These are phyloP conservation scores for Leonotis leonurus DNA, from an alignment of 257 asterid genomes.

Conservation along the genomic window DNA sequence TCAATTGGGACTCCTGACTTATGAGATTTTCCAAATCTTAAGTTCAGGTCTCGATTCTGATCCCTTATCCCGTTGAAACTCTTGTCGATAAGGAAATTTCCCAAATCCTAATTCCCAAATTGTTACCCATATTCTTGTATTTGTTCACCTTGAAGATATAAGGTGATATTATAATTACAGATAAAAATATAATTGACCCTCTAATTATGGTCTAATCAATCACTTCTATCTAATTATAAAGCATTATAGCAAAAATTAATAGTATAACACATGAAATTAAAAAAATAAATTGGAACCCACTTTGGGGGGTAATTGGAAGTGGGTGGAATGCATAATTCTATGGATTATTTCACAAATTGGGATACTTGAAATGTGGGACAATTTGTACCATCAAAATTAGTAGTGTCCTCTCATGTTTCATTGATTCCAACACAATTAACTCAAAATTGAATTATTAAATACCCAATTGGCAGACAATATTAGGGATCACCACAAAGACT, in stretches of 20 bases:
- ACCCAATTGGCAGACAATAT: slow-evolving; percentile 49
- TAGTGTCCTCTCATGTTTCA: slow-evolving; percentile 38
- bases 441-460: slow-evolving; percentile 17
- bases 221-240: background rate
- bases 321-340: slow-evolving; percentile 2
- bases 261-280: no score
- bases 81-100: no score
- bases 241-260: background rate
- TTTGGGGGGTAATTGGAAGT: slow-evolving; percentile 12
- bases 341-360: slow-evolving; percentile 10
- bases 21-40: no score
- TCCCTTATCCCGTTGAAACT: no score
- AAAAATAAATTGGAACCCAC: slow-evolving; percentile 13
- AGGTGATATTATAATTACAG: no score
- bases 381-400: slow-evolving; percentile 24
- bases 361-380: background rate
- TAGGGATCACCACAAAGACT: slow-evolving; percentile 29
- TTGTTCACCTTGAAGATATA: no score
- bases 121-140: no score
- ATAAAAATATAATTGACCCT: background rate
- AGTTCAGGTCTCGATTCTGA: no score
- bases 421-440: slow-evolving; percentile 45
- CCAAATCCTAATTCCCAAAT: no score
- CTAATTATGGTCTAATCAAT: background rate
- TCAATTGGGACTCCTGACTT: no score